Base-by-base conservation (phyloP, 495 filamentous ascomycete species). In the Hypoxylon cercidicola region DNA sequence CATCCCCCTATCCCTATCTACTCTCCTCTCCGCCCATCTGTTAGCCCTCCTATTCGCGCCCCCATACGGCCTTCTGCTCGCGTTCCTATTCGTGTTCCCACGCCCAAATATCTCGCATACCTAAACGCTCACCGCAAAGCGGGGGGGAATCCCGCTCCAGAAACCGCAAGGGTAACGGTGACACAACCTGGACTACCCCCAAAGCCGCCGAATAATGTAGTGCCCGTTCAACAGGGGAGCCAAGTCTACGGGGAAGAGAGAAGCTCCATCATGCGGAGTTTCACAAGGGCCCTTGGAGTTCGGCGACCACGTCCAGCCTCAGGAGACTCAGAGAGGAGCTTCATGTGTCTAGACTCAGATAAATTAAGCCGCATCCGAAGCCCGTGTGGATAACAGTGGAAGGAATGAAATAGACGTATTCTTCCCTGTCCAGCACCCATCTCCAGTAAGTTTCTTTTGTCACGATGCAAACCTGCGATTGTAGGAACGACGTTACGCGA, bases 21-120 rank as follows among this genome's bases (percentile, higher is more conserved):
- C 23, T 5, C 23, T 25, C 23, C 23, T 5, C 2, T 5, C 5
- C 23, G 23, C 23, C 23, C 23, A 2, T 5, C 23, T 25, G 5
- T 5, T 25, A 2, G 23, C 5, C 23, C 23, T 25, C 23, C 23
- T 25, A 25, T 5, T 25, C 23, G 23, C 5, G 2, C 23, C 5
- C 23, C 30, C 9, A 32, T 7, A 4, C 30, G 30, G 3, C 5
- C 30, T 10, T 11, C 12, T 23, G 23, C 34, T 23, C 50, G 30
- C 10, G 4, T 10, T 7, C 30, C 30, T 25, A 40, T 40, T n/a
- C 15, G 39, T 16, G 15, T 43, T 8, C 61, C 57, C 5, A 16
- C 56, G 19, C 65, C 65, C 7, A 13, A 49, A 16, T 65, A 69
- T 41, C 53, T 63, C 6, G 53, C 48, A 1, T 61, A 69, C 30